These are phyloP conservation scores for Linum tenue DNA, from an alignment of 345 rosid species.

Conservation along the genomic window DNA sequence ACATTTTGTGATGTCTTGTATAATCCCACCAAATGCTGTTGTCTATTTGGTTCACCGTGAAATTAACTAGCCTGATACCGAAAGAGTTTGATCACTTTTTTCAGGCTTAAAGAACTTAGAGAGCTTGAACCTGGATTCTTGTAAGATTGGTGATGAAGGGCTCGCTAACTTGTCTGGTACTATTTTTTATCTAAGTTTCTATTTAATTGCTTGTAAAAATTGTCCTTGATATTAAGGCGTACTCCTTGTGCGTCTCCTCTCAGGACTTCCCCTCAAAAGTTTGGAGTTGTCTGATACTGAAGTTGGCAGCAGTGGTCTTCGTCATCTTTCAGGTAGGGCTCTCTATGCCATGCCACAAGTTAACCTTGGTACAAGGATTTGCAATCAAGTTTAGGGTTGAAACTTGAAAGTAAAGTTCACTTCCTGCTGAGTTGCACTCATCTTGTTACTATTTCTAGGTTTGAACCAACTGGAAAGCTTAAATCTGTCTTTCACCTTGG, in stretches of 20 bases:
- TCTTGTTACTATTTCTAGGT: constrained; percentile 30
- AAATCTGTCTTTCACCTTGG: constrained; percentile 70
- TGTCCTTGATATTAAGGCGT: neutral
- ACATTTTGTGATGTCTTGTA: neutral
- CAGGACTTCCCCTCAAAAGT: constrained; percentile 67
- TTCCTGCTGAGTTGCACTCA: too few relatives aligned
- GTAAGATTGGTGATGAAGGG: constrained; percentile 15
- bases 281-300: constrained; percentile 83
- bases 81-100: neutral
- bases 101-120: constrained; percentile 8
- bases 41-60: too few relatives aligned
- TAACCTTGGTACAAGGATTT: neutral
- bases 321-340: constrained; percentile 56
- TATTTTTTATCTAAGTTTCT: neutral
- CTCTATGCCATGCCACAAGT: neutral
- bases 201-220: neutral
- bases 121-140: constrained; percentile 17
- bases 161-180: constrained; percentile 11
- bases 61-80: neutral
- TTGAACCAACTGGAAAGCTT: constrained; percentile 61
- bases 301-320: constrained; percentile 65
- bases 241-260: neutral
- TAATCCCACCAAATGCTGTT: too few relatives aligned
- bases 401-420: too few relatives aligned
- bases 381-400: too few relatives aligned